Base-by-base conservation (phyloP, 345 rosid genomes). In the Salix koriyanagi region DNA sequence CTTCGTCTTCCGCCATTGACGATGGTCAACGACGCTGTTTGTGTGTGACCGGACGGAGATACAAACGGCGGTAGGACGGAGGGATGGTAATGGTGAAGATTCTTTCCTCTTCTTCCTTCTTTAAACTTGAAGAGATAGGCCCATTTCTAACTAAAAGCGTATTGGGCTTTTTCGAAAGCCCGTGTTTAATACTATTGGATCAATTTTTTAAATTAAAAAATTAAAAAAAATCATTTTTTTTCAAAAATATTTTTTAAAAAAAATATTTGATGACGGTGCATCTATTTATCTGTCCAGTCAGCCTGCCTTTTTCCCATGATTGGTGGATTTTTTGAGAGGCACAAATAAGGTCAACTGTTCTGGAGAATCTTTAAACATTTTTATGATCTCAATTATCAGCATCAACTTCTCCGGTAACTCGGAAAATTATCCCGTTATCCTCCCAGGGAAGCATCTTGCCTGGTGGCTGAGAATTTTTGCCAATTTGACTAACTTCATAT, bases 1-100 rank as follows among this genome's bases (percentile, higher is more conserved):
- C 88, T 83, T 85, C 67, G 5, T 16, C 69, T 41, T 36, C 76
- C 69, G 52, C 79, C 76, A 76, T 80, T 56, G 72, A 23, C 16
- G 32, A 52, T n/a, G 34, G 21, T 2, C 30, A 3, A 58, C 26
- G 62, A n/a, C 28, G 25, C 61, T 25, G 26, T 21, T 58, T 58
- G 28, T 58, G 62, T 2, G 28, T 58, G 62, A 1, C 62, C 26
- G 13, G 62, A n/a, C 62, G 28, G 14, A 10, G 62, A 23, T n/a
- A 58, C 62, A 58, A n/a, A n/a, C 62, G 28, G 15, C 62, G 3
- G 62, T 3, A 14, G 50, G 16, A 46, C 14, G 6, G 16, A 4
- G 18, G 16, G 50, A 41, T 41, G 12, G 44, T 41, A 2, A 41
- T 46, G 15, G 50, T 4, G 18, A 46, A 9, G 28, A 4, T 58